Percentiles rank a stretch among this genome's conserved stretches.
Conservation (phyloP, 2,329 filamentous ascomycete species). For the Alternaria dauci region DNA sequence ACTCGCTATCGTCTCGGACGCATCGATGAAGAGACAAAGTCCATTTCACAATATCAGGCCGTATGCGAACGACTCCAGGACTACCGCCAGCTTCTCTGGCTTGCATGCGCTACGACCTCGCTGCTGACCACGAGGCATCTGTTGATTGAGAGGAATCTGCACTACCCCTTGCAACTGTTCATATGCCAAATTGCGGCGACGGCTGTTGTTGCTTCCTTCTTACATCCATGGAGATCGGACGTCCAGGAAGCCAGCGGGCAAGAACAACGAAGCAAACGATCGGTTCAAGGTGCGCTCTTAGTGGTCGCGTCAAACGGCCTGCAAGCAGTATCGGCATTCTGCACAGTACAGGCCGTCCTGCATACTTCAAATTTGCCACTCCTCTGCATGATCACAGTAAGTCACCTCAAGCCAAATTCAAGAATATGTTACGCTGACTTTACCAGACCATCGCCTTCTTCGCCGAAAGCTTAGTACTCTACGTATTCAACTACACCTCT, state of each 20-base stretch:
- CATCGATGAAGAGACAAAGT: neutral
- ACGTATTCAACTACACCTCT: conserved; percentile 12
- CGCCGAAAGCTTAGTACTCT: conserved; percentile 23
- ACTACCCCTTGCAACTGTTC: conserved; percentile 32
- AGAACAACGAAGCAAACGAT: neutral
- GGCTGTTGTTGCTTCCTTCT: conserved; percentile 8
- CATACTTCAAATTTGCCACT: conserved; percentile 44
- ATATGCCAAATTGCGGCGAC: conserved; percentile 22
- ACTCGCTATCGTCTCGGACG: conserved; percentile 3
- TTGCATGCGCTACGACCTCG: conserved; percentile 26
- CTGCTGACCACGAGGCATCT: conserved; percentile 32
- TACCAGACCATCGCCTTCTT: conserved; percentile 29
- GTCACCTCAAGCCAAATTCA: conserved; percentile 6
- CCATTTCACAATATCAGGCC: neutral
- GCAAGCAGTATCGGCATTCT: conserved; percentile 32
- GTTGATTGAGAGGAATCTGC: conserved; percentile 35
- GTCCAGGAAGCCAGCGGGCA: conserved; percentile 1
- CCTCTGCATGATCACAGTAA: conserved; percentile 41
- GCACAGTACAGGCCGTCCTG: conserved; percentile 39
- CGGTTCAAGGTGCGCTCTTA: conserved; percentile 11
- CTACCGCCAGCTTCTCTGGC: conserved; percentile 23
- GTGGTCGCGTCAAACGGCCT: conserved; percentile 15
- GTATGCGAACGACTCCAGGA: conserved; percentile 11
- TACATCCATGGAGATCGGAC: conserved; percentile 2
- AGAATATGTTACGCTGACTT: conserved; percentile 4